phyloP scores from a whole-genome alignment of 331 rosid genomes.

The Erythrophleum ivorense region DNA sequence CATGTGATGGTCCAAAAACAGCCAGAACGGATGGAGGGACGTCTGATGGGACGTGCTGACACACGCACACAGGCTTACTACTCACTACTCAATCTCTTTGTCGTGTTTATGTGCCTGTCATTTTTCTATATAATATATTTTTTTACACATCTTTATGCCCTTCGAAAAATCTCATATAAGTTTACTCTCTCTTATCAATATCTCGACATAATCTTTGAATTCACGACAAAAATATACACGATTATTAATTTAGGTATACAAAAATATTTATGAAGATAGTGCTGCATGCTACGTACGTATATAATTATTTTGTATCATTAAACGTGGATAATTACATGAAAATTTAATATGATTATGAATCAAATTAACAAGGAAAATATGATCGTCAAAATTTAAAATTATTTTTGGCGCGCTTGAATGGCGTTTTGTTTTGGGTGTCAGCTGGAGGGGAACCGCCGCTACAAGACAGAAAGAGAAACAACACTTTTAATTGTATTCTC shows the following conservation, averaged over 20 bases:
- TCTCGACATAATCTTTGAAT: too few species aligned
- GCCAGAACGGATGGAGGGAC: conserved; percentile 57
- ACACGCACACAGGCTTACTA: conserved; percentile 43
- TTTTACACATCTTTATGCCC: too few species aligned
- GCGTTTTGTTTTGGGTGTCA: conserved; percentile 12
- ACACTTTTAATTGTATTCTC: conserved; percentile 16
- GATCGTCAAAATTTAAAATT: neutral
- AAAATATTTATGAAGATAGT: too few species aligned
- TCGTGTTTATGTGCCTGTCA: neutral
- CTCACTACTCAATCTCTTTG: conserved; percentile 31
- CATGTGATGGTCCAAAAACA: conserved; percentile 57
- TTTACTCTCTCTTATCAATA: too few species aligned
- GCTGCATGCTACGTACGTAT: too few species aligned
- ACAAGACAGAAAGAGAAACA: neutral
- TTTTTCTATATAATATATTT: neutral
- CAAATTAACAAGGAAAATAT: too few species aligned
- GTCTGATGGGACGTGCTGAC: conserved; percentile 70
- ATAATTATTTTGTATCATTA: too few species aligned
- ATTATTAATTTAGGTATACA: too few species aligned
- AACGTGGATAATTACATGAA: too few species aligned
- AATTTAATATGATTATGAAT: too few species aligned
- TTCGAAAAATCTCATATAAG: too few species aligned
- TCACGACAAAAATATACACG: too few species aligned
- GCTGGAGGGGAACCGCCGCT: conserved; percentile 12
- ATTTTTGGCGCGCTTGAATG: neutral